A percentile compares a stretch with the other conserved stretches of the same genome.
Conservation (phyloP, 805 yeast species). For the Candida insectorum region DNA sequence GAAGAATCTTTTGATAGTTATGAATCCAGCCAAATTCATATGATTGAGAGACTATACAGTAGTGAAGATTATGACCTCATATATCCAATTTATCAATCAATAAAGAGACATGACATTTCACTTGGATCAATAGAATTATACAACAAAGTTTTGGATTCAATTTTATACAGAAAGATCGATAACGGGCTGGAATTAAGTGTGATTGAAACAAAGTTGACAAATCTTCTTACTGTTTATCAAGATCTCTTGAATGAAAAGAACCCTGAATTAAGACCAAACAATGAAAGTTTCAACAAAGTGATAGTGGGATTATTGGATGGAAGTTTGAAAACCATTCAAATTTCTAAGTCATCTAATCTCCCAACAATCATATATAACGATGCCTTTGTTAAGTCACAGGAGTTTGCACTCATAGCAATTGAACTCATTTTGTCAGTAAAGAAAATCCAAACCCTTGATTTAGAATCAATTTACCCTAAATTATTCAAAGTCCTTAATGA, state of each 20-base stretch:
- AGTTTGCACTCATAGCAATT: constrained; percentile 42
- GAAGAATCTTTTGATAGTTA: constrained; percentile 2
- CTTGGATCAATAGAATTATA: constrained; percentile 52
- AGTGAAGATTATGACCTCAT: constrained; percentile 28
- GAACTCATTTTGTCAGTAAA: constrained; percentile 47
- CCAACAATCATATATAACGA: constrained; percentile 29
- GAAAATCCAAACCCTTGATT: constrained; percentile 30
- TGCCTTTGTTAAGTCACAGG: constrained; percentile 41
- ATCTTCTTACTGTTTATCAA: constrained; percentile 62
- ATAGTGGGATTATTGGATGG: constrained; percentile 51
- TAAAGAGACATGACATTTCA: constrained; percentile 31
- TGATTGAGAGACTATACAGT: constrained; percentile 4
- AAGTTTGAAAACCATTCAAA: constrained; percentile 34
- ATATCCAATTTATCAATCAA: constrained; percentile 40
- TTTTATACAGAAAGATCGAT: constrained; percentile 47
- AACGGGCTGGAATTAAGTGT: constrained; percentile 29
- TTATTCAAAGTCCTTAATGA: constrained; percentile 27
- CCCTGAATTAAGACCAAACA: constrained; percentile 46
- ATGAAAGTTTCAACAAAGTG: constrained; percentile 48
- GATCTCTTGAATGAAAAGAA: constrained; percentile 42
- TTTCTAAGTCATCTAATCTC: constrained; percentile 6
- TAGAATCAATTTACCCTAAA: constrained; percentile 29
- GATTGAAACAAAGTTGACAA: constrained; percentile 59
- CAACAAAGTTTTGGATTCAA: constrained; percentile 53
- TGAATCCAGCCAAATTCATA: constrained; percentile 8